phyloP scores from a whole-genome alignment of 306 rosid species.

The Abrus precatorius region DNA sequence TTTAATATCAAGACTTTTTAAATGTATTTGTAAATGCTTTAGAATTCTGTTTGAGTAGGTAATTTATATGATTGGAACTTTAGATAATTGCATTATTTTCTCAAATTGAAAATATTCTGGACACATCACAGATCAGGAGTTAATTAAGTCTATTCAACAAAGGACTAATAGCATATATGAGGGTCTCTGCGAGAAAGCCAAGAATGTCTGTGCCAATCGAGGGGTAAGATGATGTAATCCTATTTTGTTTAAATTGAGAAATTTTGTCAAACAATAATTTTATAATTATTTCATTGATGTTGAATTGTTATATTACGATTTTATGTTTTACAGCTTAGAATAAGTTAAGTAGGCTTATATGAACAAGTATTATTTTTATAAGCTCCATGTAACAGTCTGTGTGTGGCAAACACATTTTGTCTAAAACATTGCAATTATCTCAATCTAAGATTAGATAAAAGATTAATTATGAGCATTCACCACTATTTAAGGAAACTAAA shows the following conservation, averaged over 20 bases:
- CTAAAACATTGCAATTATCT: too few relatives aligned
- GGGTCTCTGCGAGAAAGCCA: conserved; percentile 23
- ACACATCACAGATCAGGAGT: not conserved
- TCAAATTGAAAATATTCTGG: not conserved
- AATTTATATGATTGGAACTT: not conserved
- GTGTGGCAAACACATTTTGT: too few relatives aligned
- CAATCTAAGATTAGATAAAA: too few relatives aligned
- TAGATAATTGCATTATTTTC: not conserved
- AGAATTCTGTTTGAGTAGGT: not conserved
- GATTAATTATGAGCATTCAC: too few relatives aligned
- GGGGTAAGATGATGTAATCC: not conserved
- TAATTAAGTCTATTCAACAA: not conserved
- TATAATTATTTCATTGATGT: not conserved
- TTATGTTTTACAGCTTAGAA: too few relatives aligned
- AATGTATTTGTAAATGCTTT: not conserved
- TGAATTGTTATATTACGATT: not conserved
- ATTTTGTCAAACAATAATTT: not conserved
- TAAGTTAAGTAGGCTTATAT: too few relatives aligned
- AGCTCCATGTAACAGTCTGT: too few relatives aligned
- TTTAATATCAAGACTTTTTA: too few relatives aligned
- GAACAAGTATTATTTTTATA: too few relatives aligned
- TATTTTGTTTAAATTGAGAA: not conserved
- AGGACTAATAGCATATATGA: not conserved
- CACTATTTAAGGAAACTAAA: too few relatives aligned
- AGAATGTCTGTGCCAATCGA: conserved; percentile 20